Percentiles rank a stretch among this genome's conserved stretches.
Conservation (phyloP, 2,329 filamentous ascomycete species). For the Penicillium palitans region DNA sequence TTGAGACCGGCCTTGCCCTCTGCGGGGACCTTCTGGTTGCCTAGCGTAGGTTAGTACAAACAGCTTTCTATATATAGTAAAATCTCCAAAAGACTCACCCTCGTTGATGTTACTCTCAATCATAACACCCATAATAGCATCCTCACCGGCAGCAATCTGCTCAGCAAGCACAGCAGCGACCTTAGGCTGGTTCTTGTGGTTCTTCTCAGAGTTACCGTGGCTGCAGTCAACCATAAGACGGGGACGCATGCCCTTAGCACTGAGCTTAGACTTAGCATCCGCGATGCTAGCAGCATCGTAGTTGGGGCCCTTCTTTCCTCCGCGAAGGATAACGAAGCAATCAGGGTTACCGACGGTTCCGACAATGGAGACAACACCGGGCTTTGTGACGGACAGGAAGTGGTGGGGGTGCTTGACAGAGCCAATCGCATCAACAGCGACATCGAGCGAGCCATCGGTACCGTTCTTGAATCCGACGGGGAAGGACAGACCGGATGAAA, state of each 20-base stretch:
- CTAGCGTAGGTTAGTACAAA: conserved; percentile 28
- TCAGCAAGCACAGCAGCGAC: conserved; percentile 78
- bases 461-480: conserved; percentile 99
- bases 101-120: conserved; percentile 98
- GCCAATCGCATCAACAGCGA: conserved; percentile 93
- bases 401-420: conserved; percentile 90
- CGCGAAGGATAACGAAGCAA: conserved; percentile 93
- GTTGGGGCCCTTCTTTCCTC: conserved; percentile 91
- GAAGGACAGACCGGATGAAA: conserved; percentile 92
- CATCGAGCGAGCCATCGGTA: conserved; percentile 84
- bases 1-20: conserved; percentile 83
- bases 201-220: conserved; percentile 92
- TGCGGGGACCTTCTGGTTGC: conserved; percentile 85
- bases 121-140: conserved; percentile 94
- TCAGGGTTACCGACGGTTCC: conserved; percentile 94
- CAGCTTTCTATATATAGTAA: background rate
- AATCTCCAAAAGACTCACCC: conserved; percentile 53
- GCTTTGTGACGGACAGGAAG: conserved; percentile 97
- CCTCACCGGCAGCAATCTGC: conserved; percentile 82
- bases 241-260: conserved; percentile 69
- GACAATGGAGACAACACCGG: conserved; percentile 90
- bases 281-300: conserved; percentile 83
- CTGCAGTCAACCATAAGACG: conserved; percentile 97
- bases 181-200: conserved; percentile 96
- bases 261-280: conserved; percentile 76